These are phyloP conservation scores for Termitomyces sp. DNA, from an alignment of 768 basidiomycete genomes.

Conservation along the genomic window DNA sequence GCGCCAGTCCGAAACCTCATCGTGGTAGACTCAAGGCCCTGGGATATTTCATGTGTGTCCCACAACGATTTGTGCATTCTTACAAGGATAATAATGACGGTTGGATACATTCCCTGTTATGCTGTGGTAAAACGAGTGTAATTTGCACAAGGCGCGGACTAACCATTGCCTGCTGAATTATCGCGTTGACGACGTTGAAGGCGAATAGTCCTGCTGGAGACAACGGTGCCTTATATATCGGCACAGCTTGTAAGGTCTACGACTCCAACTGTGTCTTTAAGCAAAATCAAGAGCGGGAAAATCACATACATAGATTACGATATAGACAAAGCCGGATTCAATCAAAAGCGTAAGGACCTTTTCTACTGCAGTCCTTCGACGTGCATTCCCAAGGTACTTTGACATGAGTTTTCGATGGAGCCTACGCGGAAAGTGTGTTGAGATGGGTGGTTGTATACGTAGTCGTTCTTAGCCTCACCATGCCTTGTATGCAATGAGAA, in stretches of 20 bases:
- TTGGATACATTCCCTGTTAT: slow-evolving; percentile 24
- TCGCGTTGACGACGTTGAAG: slow-evolving; percentile 23
- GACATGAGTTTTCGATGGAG: slow-evolving; percentile 20
- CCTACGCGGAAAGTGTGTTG: slow-evolving; percentile 7
- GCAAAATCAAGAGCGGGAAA: neutral
- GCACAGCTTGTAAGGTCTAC: slow-evolving; percentile 24
- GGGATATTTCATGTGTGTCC: slow-evolving; percentile 18
- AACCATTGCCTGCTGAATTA: slow-evolving; percentile 20
- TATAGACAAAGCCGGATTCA: slow-evolving; percentile 24
- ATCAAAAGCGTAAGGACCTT: slow-evolving; percentile 22
- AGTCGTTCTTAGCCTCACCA: slow-evolving; percentile 12
- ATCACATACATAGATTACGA: slow-evolving; percentile 21
- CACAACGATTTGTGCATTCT: slow-evolving; percentile 24
- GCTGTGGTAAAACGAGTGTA: neutral
- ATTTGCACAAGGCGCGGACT: neutral
- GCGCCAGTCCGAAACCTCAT: neutral
- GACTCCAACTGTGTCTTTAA: neutral
- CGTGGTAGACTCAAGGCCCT: slow-evolving; percentile 1
- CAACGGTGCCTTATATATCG: slow-evolving; percentile 22
- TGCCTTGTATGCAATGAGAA: slow-evolving; percentile 22
- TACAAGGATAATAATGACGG: slow-evolving; percentile 24
- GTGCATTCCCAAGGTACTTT: slow-evolving; percentile 19
- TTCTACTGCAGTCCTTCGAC: slow-evolving; percentile 21
- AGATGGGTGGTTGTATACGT: no score
- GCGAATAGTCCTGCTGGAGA: slow-evolving; percentile 17